Percentiles rank a stretch among this genome's conserved stretches.
phyloP scores from a whole-genome alignment of 208 protist species.

The Trypanosomatidae sp. region DNA sequence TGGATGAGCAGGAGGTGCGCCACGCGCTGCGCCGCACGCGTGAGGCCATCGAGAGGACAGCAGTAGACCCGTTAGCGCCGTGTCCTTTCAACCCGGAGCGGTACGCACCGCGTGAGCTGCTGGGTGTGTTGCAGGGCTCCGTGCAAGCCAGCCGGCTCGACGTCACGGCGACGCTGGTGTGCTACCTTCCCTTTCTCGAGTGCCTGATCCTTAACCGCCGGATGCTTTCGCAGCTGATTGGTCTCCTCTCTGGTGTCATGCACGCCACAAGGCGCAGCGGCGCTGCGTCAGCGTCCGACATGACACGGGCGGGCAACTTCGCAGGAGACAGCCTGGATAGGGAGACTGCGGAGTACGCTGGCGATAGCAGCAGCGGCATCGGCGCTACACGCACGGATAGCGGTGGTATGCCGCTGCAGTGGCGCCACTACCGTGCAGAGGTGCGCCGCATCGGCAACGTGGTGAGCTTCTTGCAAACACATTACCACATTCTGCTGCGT shows the following conservation, averaged over 20 bases:
- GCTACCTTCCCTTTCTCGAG: slow-evolving; percentile 77
- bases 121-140: slow-evolving; percentile 62
- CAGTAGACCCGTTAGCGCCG: slow-evolving; percentile 13
- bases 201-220: slow-evolving; percentile 32
- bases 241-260: slow-evolving; percentile 34
- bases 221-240: slow-evolving; percentile 52
- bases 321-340: too few species aligned
- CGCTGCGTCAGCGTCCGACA: neutral
- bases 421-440: slow-evolving; percentile 14
- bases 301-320: too few species aligned
- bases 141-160: slow-evolving; percentile 56
- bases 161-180: slow-evolving; percentile 36
- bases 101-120: slow-evolving; percentile 57
- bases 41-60: slow-evolving; percentile 42
- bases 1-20: slow-evolving; percentile 26
- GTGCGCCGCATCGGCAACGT: slow-evolving; percentile 34
- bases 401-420: slow-evolving; percentile 20
- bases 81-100: slow-evolving; percentile 46
- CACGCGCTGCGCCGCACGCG: slow-evolving; percentile 30
- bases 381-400: too few species aligned
- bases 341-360: too few species aligned
- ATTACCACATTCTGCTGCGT: slow-evolving; percentile 61
- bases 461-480: slow-evolving; percentile 47
- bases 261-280: slow-evolving; percentile 12
- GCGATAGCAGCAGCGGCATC: neutral